Conservation (phyloP, 2,329 filamentous ascomycete genomes). For the Arthrinium puccinioides region DNA sequence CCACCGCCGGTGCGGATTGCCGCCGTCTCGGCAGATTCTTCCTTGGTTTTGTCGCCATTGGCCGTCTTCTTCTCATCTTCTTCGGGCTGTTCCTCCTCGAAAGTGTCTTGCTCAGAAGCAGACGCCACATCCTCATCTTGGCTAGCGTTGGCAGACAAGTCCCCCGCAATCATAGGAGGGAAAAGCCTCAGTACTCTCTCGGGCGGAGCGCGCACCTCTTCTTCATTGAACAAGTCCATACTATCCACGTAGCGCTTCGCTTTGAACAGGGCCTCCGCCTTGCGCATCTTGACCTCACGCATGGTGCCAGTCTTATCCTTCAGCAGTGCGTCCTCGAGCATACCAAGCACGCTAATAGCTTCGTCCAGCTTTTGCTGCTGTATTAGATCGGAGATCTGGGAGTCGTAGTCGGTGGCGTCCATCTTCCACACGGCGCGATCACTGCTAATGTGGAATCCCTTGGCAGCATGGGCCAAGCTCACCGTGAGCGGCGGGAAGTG, state of each 20-base stretch:
- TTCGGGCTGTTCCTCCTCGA: constrained; percentile 27
- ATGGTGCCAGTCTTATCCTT: constrained; percentile 74
- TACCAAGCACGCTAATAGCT: constrained; percentile 78
- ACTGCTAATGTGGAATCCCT: constrained; percentile 89
- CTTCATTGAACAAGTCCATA: constrained; percentile 78
- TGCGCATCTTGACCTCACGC: constrained; percentile 82
- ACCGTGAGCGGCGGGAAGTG: constrained; percentile 90
- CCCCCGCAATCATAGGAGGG: constrained; percentile 75
- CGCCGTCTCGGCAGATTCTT: constrained; percentile 16
- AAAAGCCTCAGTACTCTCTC: constrained; percentile 82
- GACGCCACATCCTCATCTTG: constrained; percentile 34
- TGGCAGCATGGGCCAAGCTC: constrained; percentile 90
- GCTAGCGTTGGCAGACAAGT: constrained; percentile 53
- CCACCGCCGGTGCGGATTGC: constrained; percentile 24
- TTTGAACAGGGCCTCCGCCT: constrained; percentile 79
- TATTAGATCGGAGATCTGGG: constrained; percentile 78
- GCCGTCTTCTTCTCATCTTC: constrained; percentile 20
- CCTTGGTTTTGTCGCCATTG: constrained; percentile 24
- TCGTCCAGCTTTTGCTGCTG: constrained; percentile 73
- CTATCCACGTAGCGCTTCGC: constrained; percentile 77
- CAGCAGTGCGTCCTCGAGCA: constrained; percentile 89
- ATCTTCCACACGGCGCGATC: constrained; percentile 94
- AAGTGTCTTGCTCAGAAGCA: constrained; percentile 31
- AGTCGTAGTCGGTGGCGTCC: constrained; percentile 85
- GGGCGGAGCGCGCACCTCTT: constrained; percentile 81